Conservation (phyloP, 805 yeast species). For the Hanseniaspora clermontiae region DNA sequence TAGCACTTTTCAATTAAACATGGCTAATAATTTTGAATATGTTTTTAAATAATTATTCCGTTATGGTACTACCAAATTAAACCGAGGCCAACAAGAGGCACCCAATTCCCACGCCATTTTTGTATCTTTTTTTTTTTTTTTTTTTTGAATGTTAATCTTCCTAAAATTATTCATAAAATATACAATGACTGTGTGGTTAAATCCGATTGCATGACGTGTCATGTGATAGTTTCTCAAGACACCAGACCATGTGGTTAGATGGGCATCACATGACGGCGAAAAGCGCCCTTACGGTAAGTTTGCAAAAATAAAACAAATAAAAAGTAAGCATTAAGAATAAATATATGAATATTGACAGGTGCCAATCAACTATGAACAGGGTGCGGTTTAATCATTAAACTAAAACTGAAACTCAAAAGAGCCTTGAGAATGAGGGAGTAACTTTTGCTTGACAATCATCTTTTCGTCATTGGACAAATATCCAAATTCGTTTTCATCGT, state of each 20-base stretch:
- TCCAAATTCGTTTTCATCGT: conserved; percentile 22
- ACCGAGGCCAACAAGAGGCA: not conserved
- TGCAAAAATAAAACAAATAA: too few relatives aligned
- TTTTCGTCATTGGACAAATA: conserved; percentile 23
- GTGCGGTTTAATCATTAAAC: not conserved
- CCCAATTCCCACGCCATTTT: too few relatives aligned
- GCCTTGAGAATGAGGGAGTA: conserved; percentile 11
- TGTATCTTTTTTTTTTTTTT: not conserved
- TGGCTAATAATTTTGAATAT: not conserved
- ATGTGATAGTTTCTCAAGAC: too few relatives aligned
- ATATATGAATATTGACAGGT: too few relatives aligned
- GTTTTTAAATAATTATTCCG: not conserved
- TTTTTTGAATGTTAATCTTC: not conserved
- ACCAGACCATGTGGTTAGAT: too few relatives aligned
- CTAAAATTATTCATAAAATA: not conserved
- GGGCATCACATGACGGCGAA: too few relatives aligned
- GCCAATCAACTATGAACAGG: not conserved
- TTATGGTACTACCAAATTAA: too few relatives aligned
- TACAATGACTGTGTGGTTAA: too few relatives aligned
- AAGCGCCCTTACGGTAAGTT: too few relatives aligned
- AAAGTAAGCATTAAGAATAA: not conserved
- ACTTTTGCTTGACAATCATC: conserved; percentile 19
- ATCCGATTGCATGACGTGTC: too few relatives aligned
- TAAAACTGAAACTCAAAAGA: conserved; percentile 6
- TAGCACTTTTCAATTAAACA: not conserved